Base-by-base conservation (phyloP, 176 grass and related monocot genomes). In the Cenchrus fungigraminus region DNA sequence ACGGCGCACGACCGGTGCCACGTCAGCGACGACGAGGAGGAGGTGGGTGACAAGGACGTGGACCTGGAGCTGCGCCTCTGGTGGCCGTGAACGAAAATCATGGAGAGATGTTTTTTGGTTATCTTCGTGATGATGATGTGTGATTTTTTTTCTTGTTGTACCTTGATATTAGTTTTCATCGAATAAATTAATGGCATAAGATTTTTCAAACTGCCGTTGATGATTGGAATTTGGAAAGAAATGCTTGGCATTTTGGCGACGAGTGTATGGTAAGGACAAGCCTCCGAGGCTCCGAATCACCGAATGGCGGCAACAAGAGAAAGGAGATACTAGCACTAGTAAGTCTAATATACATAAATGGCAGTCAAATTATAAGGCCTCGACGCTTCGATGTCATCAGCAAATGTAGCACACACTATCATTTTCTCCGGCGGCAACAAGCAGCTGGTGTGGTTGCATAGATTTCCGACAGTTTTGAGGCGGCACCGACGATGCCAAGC, bases 1-100 rank as follows among this genome's bases (percentile, higher is more conserved):
- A 15, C 71, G 8, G 45, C 56, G 45, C 72, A 19, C 20, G 46
- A 79, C 14, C 90, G 12, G 68, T 78, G 75, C 83, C 70, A 85
- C 20, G 79, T 31, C 0, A 73, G 59, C 15, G 77, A 76, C 40
- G 76, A 74, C 0, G 79, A 90, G 12, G 79, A 69, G 2, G 79
- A 82, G 12, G 78, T 25, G 55, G 80, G 72, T 15, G 88, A 63
- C 20, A 66, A 74, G 66, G 88, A 79, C 73, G 51, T 93, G 12
- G 91, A 93, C 85, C 85, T 93, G 40, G 91, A 93, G 82, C 88
- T 93, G 14, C 85, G 91, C 52, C 91, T 93, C 58, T 68, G 91
- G 53, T 85, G 91, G 91, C 82, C 54, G 43, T 87, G 80, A 84
- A 13, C 22, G 45, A 11, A 32, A 49, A 37, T 71, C 79, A 88